Conservation (phyloP, 257 asterid species). For the Jacaranda copaia region DNA sequence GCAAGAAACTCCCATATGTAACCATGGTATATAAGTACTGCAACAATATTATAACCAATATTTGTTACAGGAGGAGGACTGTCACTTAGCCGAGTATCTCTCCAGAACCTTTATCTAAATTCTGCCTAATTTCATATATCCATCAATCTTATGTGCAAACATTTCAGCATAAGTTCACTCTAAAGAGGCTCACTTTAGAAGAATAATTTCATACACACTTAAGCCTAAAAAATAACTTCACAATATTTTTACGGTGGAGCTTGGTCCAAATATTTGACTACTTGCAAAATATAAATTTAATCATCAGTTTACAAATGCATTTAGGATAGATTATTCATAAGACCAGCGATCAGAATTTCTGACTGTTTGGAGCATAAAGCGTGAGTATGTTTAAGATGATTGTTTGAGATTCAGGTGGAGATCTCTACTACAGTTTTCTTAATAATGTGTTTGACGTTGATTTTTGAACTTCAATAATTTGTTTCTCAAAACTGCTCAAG, state of each 20-base stretch:
- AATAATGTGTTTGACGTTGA: conserved; percentile 24
- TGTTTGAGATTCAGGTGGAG: conserved; percentile 17
- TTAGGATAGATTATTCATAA: conserved; percentile 3
- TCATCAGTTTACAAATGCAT: conserved; percentile 7
- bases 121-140: not conserved
- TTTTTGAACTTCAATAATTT: not conserved
- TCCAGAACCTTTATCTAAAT: conserved; percentile 4
- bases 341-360: not conserved
- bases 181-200: conserved; percentile 13
- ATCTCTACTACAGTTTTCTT: not conserved
- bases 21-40: conserved; percentile 16
- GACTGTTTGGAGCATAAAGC: not conserved
- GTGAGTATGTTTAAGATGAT: not conserved
- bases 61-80: conserved; percentile 7
- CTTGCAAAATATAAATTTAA: conserved; percentile 2
- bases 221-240: conserved; percentile 17
- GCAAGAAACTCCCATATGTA: conserved; percentile 37
- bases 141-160: not conserved
- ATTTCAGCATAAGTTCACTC: conserved; percentile 10
- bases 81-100: conserved; percentile 17
- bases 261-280: conserved; percentile 1
- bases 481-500: conserved; percentile 1
- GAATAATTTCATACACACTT: not conserved
- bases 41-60: not conserved
- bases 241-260: not conserved